Conservation (phyloP, 73 alveolate species). For the Paramecium sonneborni region DNA sequence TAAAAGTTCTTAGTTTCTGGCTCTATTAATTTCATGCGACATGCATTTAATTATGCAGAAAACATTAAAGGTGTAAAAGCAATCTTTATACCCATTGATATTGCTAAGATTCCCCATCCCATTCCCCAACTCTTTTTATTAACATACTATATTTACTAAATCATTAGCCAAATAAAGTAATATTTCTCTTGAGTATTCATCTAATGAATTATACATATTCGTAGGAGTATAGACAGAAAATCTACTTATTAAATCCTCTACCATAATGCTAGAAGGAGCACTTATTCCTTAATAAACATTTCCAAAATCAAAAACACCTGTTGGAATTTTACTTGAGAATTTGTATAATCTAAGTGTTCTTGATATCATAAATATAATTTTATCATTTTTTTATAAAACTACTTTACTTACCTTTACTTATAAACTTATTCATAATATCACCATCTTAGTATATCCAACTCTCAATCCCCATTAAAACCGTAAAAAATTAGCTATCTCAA, state of each 20-base stretch:
- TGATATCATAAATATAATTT: conserved; percentile 11
- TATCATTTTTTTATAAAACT: not conserved
- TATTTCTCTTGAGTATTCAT: conserved; percentile 59
- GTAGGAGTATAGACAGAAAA: conserved; percentile 57
- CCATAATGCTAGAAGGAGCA: conserved; percentile 24
- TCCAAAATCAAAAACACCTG: conserved; percentile 1
- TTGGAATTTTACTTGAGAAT: not conserved
- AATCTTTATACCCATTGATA: conserved; percentile 70
- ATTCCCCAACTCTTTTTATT: conserved; percentile 71
- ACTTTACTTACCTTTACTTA: not conserved
- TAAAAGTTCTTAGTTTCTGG: conserved; percentile 81
- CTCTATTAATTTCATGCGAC: conserved; percentile 77
- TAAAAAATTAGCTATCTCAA: too few relatives aligned
- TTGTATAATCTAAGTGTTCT: not conserved
- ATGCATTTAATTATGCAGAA: conserved; percentile 74
- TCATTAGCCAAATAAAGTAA: conserved; percentile 64
- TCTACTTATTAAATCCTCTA: conserved; percentile 21
- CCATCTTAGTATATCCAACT: too few relatives aligned
- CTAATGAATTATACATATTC: conserved; percentile 56
- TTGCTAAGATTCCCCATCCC: conserved; percentile 76
- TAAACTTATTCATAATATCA: not conserved
- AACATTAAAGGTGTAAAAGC: conserved; percentile 79
- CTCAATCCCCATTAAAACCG: too few relatives aligned
- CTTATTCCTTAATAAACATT: not conserved
- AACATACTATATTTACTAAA: not conserved